Evolutionary conservation across 73 alveolate genomes (phyloP).

Genomic region (Uronychia binucleata): DNA sequence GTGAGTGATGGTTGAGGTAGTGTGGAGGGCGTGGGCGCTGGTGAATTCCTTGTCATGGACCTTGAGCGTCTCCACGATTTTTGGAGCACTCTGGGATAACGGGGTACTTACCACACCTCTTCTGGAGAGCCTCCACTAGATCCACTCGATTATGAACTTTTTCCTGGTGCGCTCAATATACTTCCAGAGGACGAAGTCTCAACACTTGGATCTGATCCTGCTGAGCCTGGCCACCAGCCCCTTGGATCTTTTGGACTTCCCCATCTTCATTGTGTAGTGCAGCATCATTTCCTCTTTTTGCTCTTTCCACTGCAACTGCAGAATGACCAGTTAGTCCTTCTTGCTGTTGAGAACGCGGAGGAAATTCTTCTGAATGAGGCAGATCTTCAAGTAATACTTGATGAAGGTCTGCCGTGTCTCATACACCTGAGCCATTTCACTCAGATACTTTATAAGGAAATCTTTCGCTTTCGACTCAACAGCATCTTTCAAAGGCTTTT

Average conservation of each 20-base stretch:
- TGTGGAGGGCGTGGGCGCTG: too few relatives aligned
- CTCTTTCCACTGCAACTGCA: background rate
- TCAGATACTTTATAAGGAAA: background rate
- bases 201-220: background rate
- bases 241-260: background rate
- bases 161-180: background rate
- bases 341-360: background rate
- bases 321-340: background rate
- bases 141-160: background rate
- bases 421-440: background rate
- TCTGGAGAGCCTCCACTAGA: background rate
- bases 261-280: background rate
- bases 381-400: background rate
- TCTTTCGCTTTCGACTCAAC: background rate
- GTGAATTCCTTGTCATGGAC: too few relatives aligned
- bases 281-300: background rate
- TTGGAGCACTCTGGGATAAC: too few relatives aligned
- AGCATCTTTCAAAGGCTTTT: background rate
- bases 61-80: too few relatives aligned
- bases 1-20: too few relatives aligned
- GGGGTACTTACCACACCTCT: constrained; percentile 1
- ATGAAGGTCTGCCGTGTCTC: background rate
- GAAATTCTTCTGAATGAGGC: background rate
- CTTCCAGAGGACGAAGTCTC: background rate
- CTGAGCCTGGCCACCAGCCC: background rate